Evolutionary conservation across 129 eudicot species (phyloP), one percentile per base, ranked within the genome.

Genomic region (Pulicaria dysenterica): DNA sequence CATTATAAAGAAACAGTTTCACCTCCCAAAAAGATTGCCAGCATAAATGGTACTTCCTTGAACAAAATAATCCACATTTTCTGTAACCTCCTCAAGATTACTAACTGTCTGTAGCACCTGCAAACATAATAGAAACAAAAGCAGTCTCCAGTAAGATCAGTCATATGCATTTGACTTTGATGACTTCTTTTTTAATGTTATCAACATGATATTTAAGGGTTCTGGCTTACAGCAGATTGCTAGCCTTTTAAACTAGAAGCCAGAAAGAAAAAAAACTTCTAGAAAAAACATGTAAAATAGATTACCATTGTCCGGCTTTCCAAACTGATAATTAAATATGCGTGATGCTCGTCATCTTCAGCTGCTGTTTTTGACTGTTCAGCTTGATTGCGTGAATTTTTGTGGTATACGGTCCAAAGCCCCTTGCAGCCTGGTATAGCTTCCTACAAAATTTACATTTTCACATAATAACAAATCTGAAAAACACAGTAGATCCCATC

Each of bases 361-460:
- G 81, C 78, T 16, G 85, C 82, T 49, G 79, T 77, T 80, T 84
- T 94, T 38, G 88, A 86, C 39, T 93, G 85, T 64, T 94, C 97
- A 73, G 73, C 75, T 75, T 83, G 96, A 79, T 81, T 83, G 64
- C 97, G 99, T 61, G 88, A 69, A 73, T 82, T 94, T 79, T 94
- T 94, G 84, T 94, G 99, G 82, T 94, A 94, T 67, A 94, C 99
- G 61, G 99, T 90, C 99, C 99, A 94, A 63, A 94, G 88, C 67
- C 99, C 97, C 73, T 83, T 90, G 83, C 97, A 88, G 69, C 96
- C 97, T 36, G 97, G 97, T 76, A 94, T 80, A 60, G 95, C 81
- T 83, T 88, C 99, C 99, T 94, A 78, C 70, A 70, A 73, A 65
- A 41, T 54, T 6, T 19, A 71, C 6, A 70, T 37, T 42, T 31